Evolutionary conservation across 1,139 yeast genomes (phyloP).

Genomic region (Pichiaceae sp.): DNA sequence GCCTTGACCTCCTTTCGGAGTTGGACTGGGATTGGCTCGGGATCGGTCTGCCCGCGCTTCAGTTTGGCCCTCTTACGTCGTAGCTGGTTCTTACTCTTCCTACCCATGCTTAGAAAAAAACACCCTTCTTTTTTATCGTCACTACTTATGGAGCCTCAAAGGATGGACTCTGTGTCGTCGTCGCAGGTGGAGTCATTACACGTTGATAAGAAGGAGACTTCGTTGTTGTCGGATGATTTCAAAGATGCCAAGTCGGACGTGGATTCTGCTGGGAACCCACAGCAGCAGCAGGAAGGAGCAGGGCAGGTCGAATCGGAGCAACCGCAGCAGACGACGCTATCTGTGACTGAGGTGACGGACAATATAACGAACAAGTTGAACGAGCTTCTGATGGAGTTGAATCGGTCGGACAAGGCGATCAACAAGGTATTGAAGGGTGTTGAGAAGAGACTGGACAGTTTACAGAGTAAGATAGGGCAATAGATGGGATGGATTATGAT

Average conservation of each 20-base stretch:
- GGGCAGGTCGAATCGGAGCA: not conserved
- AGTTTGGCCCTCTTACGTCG: slow-evolving; percentile 47
- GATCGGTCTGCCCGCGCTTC: slow-evolving; percentile 1
- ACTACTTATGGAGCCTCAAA: not conserved
- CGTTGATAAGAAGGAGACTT: not conserved
- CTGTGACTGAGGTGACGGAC: slow-evolving; percentile 17
- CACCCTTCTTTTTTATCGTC: not conserved
- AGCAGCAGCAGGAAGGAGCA: not conserved
- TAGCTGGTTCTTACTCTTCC: slow-evolving; percentile 50
- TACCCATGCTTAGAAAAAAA: slow-evolving; percentile 6
- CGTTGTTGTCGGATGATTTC: not conserved
- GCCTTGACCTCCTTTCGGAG: slow-evolving; percentile 1
- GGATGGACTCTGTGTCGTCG: slow-evolving; percentile 1
- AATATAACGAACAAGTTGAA: slow-evolving; percentile 14
- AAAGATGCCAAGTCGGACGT: not conserved
- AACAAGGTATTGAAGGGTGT: slow-evolving; percentile 12
- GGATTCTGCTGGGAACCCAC: not conserved
- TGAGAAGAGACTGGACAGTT: slow-evolving; percentile 12
- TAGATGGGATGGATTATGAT: not conserved
- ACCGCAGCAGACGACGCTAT: slow-evolving; percentile 4
- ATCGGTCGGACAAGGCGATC: slow-evolving; percentile 15
- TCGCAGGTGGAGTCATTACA: slow-evolving; percentile 2
- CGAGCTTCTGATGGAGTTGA: slow-evolving; percentile 14
- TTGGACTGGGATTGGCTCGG: too few species aligned
- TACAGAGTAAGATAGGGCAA: slow-evolving; percentile 6